Conservation (phyloP, 306 rosid species). For the Quercus cerris region DNA sequence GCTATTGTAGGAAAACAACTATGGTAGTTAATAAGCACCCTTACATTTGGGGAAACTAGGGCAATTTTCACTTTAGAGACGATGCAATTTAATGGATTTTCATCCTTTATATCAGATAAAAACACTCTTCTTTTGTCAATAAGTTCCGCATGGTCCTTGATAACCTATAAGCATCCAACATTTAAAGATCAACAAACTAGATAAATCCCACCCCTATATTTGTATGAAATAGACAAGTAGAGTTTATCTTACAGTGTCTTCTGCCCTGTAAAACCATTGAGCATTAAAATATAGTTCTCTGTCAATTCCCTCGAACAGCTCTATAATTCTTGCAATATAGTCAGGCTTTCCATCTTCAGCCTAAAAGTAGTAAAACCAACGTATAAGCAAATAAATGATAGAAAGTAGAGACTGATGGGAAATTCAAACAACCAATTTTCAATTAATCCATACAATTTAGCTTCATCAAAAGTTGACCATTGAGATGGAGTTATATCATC, state of each 20-base stretch:
- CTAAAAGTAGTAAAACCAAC: constrained; percentile 3
- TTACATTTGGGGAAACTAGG: constrained; percentile 9
- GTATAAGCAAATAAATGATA: background rate
- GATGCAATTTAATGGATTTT: constrained; percentile 33
- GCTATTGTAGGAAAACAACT: too few species aligned
- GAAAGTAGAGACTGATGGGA: background rate
- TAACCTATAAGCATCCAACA: constrained; percentile 24
- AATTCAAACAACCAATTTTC: too few species aligned
- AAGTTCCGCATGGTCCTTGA: constrained; percentile 22
- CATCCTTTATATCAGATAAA: constrained; percentile 35
- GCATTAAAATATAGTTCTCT: constrained; percentile 26
- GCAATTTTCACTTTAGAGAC: constrained; percentile 29
- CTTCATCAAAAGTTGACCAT: too few species aligned
- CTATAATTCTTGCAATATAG: constrained; percentile 38
- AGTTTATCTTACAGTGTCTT: constrained; percentile 29
- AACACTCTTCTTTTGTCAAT: constrained; percentile 30
- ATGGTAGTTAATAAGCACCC: background rate
- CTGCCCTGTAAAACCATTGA: constrained; percentile 43
- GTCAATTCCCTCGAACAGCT: constrained; percentile 30
- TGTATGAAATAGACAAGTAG: background rate
- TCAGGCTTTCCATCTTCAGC: constrained; percentile 34
- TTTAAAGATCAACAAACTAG: background rate
- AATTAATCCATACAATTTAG: too few species aligned
- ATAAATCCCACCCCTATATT: background rate
- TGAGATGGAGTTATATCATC: too few species aligned